Evolutionary conservation across 2,329 filamentous ascomycete species (phyloP), one percentile per base, ranked within the genome.

Genomic region (Zymoseptoria brevis): DNA sequence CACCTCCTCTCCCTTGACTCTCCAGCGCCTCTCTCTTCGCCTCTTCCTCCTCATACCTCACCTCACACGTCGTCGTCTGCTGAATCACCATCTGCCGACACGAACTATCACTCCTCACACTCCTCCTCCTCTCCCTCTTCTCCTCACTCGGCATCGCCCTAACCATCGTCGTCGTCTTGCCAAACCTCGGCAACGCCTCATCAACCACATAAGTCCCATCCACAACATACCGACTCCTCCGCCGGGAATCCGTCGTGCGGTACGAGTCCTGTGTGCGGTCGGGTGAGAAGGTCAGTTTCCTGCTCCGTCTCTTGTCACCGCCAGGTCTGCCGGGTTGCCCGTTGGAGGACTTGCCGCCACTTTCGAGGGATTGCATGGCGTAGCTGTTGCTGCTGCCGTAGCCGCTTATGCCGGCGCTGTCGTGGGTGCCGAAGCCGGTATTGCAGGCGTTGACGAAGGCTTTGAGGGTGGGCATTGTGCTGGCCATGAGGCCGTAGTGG

Each of bases 361-460:
- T 45, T 45, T 45, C 35, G 16, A 64, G 22, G 0, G 64, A 66
- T 2, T 59, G 50, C 58, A 66, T 54, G 16, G 60, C 62, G 49
- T 66, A 64, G 6, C 61, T 64, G n/a, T 54, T 50, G 50, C 52
- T 60, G 53, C 60, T 64, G 26, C 54, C 64, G 22, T 64, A 64
- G 21, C 64, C 62, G 35, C 58, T 58, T 35, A 63, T 45, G 2
- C 64, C 64, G 19, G 57, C 57, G 13, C 59, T 60, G 22, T 66
- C 63, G 58, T 60, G 59, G 4, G 66, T 65, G 16, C 66, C 66
- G 60, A 62, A 67, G 8, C 62, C 56, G 3, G 66, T 68, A 30
- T 68, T 68, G 59, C 66, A 65, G 11, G 66, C 65, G 22, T 61
- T 59, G 16, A 68, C 59, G 52, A 68, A 68, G n/a, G 62, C 60